These are phyloP conservation scores for Fusarium buxicola DNA, from an alignment of 2,329 filamentous ascomycete species.

Conservation along the genomic window DNA sequence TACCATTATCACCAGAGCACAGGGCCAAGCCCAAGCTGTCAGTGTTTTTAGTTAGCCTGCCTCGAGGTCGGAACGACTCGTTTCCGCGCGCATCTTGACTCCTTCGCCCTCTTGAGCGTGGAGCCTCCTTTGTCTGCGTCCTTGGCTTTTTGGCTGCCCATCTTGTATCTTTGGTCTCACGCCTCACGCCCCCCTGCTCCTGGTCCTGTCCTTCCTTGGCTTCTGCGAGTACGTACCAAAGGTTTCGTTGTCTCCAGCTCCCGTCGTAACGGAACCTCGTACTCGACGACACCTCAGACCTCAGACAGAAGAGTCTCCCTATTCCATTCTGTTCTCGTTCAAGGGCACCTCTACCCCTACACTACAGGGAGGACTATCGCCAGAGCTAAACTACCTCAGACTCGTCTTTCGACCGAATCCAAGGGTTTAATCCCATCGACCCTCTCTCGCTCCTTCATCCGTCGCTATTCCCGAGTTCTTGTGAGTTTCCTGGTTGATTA, in stretches of 20 bases:
- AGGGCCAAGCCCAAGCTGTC: background rate
- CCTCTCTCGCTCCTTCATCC: constrained; percentile 11
- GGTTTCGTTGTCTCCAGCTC: constrained; percentile 13
- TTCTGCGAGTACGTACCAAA: constrained; percentile 26
- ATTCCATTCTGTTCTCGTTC: background rate
- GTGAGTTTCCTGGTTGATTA: constrained; percentile 13
- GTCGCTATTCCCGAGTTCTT: constrained; percentile 34
- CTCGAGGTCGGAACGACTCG: constrained; percentile 22
- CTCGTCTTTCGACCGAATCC: constrained; percentile 9
- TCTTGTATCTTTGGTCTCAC: constrained; percentile 26
- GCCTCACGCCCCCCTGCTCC: constrained; percentile 24
- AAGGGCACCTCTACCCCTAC: constrained; percentile 3
- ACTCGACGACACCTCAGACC: constrained; percentile 24
- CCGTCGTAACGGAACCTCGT: constrained; percentile 26
- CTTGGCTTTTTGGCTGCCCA: constrained; percentile 36
- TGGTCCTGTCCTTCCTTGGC: background rate
- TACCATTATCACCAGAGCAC: constrained; percentile 11
- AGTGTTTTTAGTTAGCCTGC: constrained; percentile 8
- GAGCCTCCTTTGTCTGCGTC: constrained; percentile 35
- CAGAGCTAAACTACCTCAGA: background rate
- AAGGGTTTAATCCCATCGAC: constrained; percentile 10
- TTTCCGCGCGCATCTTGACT: constrained; percentile 27
- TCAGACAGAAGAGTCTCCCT: constrained; percentile 6
- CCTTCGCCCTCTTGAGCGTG: constrained; percentile 25
- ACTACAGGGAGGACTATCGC: constrained; percentile 17